Evolutionary conservation across 2,329 filamentous ascomycete species (phyloP), one percentile per base, ranked within the genome.

Genomic region (Hypoxylon sp.): DNA sequence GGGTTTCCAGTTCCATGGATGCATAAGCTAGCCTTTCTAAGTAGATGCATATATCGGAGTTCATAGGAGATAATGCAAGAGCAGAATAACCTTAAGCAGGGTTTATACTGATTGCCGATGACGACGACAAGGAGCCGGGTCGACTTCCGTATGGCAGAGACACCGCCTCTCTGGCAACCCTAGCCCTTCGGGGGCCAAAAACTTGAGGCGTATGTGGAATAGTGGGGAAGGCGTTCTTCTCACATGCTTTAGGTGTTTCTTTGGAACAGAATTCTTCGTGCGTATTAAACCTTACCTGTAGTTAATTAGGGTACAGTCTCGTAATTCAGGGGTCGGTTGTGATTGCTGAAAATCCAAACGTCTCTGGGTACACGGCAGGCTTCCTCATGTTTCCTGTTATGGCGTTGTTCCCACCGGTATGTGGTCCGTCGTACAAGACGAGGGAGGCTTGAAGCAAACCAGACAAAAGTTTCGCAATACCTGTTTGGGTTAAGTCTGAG

Each of bases 371-470:
- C 53, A 65, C 52, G 37, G 11, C 52, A 58, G 39, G 6, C 16
- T 56, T 45, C 27, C 16, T 39, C 46, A 52, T 16, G 46, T 32
- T 23, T 27, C 43, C 37, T 21, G 16, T 34, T 46, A 50, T 19
- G 41, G 41, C 16, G 45, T n/a, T 51, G 21, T 52, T 61, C 23
- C 46, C 21, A 21, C 46, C 37, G 52, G 19, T 23, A 41, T 53
- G 55, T 37, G 32, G 32, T 27, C 52, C 50, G 41, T 57, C 19
- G 27, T 62, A 46, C 21, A 61, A 53, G 54, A 51, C 9, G 34
- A 59, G 37, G 54, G 43, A 45, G 56, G 21, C 19, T 46, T 19
- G n/a, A 16, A 46, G 48, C 62, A 62, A 62, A 62, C 63, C 47
- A 46, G 19, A 34, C 16, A 57, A 19, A 25, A 29, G 53, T 29